A percentile compares a stretch with the other conserved stretches of the same genome.
Evolutionary conservation across 129 eudicot genomes (phyloP).

Genomic region (Centaurea solstitialis): DNA sequence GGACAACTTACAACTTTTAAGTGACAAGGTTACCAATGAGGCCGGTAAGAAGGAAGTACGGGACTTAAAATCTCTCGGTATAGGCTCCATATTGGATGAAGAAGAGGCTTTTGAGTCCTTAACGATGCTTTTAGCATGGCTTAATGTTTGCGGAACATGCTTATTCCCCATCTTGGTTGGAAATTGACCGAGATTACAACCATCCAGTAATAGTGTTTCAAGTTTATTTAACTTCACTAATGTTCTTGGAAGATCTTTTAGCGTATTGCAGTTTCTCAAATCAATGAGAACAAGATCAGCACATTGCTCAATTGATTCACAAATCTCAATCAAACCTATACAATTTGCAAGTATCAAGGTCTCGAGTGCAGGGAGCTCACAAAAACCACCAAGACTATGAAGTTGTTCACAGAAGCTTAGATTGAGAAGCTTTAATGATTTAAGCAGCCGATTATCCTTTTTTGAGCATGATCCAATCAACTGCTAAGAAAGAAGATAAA

Average conservation of each 20-base stretch:
- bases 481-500: too few relatives aligned
- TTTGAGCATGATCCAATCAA: neutral
- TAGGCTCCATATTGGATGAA: too few relatives aligned
- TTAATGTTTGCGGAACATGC: too few relatives aligned
- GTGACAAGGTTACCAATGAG: too few relatives aligned
- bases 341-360: neutral
- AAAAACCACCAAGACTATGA: neutral
- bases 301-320: neutral
- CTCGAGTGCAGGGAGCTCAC: neutral
- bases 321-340: too few relatives aligned
- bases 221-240: neutral
- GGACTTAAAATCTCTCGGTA: too few relatives aligned
- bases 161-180: too few relatives aligned
- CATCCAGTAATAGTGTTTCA: constrained; percentile 5
- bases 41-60: too few relatives aligned
- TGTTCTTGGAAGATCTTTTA: neutral
- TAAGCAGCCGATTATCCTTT: neutral
- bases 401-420: neutral
- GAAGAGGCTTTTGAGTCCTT: too few relatives aligned
- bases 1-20: too few relatives aligned
- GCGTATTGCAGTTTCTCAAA: neutral
- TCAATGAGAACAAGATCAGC: neutral
- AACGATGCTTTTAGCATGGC: too few relatives aligned
- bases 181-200: neutral
- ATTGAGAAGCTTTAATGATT: neutral